Percentiles rank a stretch among this genome's conserved stretches.
phyloP scores from a whole-genome alignment of 2,329 filamentous ascomycete genomes.

The Pseudopyricularia cyperi region DNA sequence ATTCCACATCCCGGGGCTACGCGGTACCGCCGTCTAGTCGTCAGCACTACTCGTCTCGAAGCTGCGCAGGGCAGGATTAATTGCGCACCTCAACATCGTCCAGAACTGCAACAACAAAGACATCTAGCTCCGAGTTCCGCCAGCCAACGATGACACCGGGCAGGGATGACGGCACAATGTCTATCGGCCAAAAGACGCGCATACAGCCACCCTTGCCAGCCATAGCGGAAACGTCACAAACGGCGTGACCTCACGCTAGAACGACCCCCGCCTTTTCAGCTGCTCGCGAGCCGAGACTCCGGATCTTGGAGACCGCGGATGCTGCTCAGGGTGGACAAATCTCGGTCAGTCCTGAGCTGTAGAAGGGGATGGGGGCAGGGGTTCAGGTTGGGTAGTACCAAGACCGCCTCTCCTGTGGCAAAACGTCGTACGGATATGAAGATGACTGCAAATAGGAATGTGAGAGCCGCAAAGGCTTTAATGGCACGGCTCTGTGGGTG shows the following conservation, averaged over 20 bases:
- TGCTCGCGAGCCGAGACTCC: slow-evolving; percentile 94
- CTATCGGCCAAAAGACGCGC: slow-evolving; percentile 97
- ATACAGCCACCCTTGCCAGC: slow-evolving; percentile 75
- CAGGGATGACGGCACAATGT: slow-evolving; percentile 56
- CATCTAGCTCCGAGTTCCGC: slow-evolving; percentile 82
- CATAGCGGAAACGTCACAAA: slow-evolving; percentile 35
- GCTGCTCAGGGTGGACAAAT: slow-evolving; percentile 33
- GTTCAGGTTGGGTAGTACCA: slow-evolving; percentile 44
- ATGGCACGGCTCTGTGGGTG: slow-evolving; percentile 58
- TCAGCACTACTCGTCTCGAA: background rate
- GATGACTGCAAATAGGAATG: slow-evolving; percentile 71
- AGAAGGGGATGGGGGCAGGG: slow-evolving; percentile 5
- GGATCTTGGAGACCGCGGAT: slow-evolving; percentile 63
- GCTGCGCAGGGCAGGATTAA: background rate
- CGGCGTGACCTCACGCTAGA: slow-evolving; percentile 40
- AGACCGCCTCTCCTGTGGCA: slow-evolving; percentile 63
- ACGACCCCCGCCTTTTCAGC: slow-evolving; percentile 84
- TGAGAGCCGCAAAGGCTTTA: slow-evolving; percentile 74
- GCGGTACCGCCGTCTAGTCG: background rate
- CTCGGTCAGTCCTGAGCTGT: background rate
- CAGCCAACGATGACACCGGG: slow-evolving; percentile 88
- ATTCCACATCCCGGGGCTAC: slow-evolving; percentile 68
- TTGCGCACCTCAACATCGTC: slow-evolving; percentile 70
- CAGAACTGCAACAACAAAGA: slow-evolving; percentile 80
- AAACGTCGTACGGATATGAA: slow-evolving; percentile 75